Percentiles rank a stretch among this genome's conserved stretches.
Evolutionary conservation across 1,139 yeast species (phyloP).

Genomic region (Pneumocystis wakefieldiae): DNA sequence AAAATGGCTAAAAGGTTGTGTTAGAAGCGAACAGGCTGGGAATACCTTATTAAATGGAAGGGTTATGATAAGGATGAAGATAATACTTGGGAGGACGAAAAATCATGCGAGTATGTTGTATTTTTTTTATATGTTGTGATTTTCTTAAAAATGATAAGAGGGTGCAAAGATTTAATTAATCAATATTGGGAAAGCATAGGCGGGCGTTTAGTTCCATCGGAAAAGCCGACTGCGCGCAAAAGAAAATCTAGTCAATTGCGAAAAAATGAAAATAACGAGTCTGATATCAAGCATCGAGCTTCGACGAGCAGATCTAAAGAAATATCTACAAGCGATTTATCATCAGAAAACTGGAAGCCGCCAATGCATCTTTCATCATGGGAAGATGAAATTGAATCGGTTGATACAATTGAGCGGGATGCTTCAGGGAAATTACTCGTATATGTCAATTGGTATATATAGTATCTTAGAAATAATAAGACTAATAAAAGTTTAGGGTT

Average conservation of each 20-base stretch:
- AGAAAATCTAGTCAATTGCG: not conserved
- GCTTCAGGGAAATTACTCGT: not conserved
- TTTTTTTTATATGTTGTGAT: not conserved
- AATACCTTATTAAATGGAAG: constrained; percentile 1
- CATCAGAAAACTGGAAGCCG: not conserved
- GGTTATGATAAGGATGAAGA: not conserved
- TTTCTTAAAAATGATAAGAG: not conserved
- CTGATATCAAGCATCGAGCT: not conserved
- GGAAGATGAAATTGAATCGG: not conserved
- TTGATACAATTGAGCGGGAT: constrained; percentile 1
- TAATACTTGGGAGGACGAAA: not conserved
- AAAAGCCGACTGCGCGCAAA: not conserved
- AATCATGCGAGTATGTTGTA: not conserved
- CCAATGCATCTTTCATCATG: constrained; percentile 1
- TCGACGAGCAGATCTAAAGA: not conserved
- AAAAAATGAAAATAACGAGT: not conserved
- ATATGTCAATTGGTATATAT: not conserved
- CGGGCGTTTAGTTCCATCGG: not conserved
- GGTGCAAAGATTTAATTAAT: not conserved
- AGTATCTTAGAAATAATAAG: not conserved
- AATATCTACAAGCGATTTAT: not conserved
- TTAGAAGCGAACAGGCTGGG: not conserved
- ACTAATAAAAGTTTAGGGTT: not conserved
- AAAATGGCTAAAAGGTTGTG: not conserved
- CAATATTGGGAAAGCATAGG: constrained; percentile 1